Evolutionary conservation across 2,329 filamentous ascomycete genomes (phyloP).

Genomic region (Colletotrichum sansevieriae): DNA sequence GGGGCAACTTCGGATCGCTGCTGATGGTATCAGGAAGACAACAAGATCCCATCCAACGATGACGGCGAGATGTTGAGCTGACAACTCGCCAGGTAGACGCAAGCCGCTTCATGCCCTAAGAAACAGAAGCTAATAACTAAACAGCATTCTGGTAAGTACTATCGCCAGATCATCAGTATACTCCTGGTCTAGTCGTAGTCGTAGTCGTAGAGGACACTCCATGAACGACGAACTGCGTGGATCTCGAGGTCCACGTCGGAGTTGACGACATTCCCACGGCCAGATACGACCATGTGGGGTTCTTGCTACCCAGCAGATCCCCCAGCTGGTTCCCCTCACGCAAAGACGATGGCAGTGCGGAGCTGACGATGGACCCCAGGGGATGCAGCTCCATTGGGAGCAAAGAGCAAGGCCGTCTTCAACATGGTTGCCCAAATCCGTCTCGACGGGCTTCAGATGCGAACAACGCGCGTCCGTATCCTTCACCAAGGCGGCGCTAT

Average conservation of each 20-base stretch:
- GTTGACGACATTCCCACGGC: conserved; percentile 30
- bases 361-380: conserved; percentile 20
- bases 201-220: background rate
- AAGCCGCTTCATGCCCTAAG: background rate
- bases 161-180: background rate
- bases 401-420: background rate
- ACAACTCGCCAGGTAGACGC: background rate
- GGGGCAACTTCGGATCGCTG: too few species aligned
- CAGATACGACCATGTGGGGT: conserved; percentile 31
- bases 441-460: background rate
- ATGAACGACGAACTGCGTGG: background rate
- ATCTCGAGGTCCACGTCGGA: conserved; percentile 26
- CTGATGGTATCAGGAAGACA: too few species aligned
- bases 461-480: background rate
- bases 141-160: background rate
- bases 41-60: too few species aligned
- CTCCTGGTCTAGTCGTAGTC: too few species aligned
- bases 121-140: background rate
- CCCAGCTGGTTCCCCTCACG: conserved; percentile 4
- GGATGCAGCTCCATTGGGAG: conserved; percentile 6
- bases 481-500: too few species aligned
- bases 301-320: conserved; percentile 13
- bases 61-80: background rate
- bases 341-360: conserved; percentile 26
- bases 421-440: background rate